These are phyloP conservation scores for Canavalia ensiformis DNA, from an alignment of 306 rosid species.

Conservation along the genomic window DNA sequence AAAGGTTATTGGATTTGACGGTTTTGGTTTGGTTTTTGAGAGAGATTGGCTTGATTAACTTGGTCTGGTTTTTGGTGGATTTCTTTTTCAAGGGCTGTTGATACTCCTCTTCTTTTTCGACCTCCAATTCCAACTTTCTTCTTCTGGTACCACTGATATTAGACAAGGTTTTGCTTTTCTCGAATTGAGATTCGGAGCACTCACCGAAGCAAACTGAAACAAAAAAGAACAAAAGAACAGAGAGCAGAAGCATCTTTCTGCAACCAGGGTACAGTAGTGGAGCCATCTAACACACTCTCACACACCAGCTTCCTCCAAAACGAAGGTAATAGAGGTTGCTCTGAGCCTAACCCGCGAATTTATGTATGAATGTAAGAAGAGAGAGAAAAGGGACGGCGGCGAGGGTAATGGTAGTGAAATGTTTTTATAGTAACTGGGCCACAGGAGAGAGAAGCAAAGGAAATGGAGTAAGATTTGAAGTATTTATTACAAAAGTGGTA, in stretches of 20 bases:
- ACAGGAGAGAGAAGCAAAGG: slow-evolving; percentile 8
- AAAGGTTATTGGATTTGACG: slow-evolving; percentile 50
- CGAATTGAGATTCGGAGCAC: slow-evolving; percentile 51
- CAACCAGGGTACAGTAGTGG: slow-evolving; percentile 49
- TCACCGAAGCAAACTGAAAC: slow-evolving; percentile 48
- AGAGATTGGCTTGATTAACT: slow-evolving; percentile 51
- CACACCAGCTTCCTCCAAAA: too few species aligned
- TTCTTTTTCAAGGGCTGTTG: slow-evolving; percentile 60
- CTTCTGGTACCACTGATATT: not conserved
- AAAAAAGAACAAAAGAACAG: slow-evolving; percentile 49
- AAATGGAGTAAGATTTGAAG: slow-evolving; percentile 44
- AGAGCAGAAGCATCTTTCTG: slow-evolving; percentile 59
- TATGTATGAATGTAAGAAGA: slow-evolving; percentile 21
- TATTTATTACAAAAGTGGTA: slow-evolving; percentile 51
- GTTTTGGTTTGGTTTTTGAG: slow-evolving; percentile 70
- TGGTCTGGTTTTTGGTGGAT: slow-evolving; percentile 66
- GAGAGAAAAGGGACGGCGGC: slow-evolving; percentile 3
- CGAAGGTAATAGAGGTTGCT: not conserved
- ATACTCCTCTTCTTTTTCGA: not conserved
- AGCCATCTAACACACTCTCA: slow-evolving; percentile 61
- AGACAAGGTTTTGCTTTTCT: slow-evolving; percentile 27
- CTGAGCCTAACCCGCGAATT: slow-evolving; percentile 4
- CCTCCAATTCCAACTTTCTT: slow-evolving; percentile 53
- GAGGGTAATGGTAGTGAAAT: not conserved
- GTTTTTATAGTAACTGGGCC: slow-evolving; percentile 34